Percentiles rank a stretch among this genome's conserved stretches.
Evolutionary conservation across 1,284 basidiomycete species (phyloP).

Genomic region (Tremellales sp.): DNA sequence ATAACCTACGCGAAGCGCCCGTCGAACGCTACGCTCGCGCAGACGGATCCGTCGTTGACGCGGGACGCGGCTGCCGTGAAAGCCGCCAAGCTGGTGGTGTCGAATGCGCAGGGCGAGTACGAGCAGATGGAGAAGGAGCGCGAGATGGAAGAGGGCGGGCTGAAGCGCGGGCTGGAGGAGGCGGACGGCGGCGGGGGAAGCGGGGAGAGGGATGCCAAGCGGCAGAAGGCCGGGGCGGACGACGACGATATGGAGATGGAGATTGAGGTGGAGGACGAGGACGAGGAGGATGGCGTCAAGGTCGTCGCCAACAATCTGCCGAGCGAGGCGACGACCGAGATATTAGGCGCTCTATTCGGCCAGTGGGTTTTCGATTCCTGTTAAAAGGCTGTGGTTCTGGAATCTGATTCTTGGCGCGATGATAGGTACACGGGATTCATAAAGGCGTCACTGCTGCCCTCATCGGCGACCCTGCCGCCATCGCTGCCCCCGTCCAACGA

Average conservation of each 20-base stretch:
- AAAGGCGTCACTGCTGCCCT: conserved; percentile 16
- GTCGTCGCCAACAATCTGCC: too few relatives aligned
- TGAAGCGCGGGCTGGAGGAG: conserved; percentile 59
- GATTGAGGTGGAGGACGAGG: conserved; percentile 48
- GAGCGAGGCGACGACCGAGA: conserved; percentile 35
- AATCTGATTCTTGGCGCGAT: conserved; percentile 3
- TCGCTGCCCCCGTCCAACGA: conserved; percentile 33
- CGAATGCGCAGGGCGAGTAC: conserved; percentile 52
- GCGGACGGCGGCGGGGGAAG: conserved; percentile 53
- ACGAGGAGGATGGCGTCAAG: conserved; percentile 37
- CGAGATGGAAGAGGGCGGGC: conserved; percentile 55
- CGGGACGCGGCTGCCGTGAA: conserved; percentile 53
- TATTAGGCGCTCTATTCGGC: conserved; percentile 32
- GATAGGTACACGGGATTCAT: conserved; percentile 37
- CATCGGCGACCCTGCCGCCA: conserved; percentile 23
- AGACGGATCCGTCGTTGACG: conserved; percentile 57
- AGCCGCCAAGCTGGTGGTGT: conserved; percentile 46
- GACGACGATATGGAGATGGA: conserved; percentile 44
- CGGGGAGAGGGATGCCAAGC: conserved; percentile 32
- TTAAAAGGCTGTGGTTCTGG: too few relatives aligned
- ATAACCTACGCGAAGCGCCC: conserved; percentile 83
- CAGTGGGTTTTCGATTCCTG: too few relatives aligned
- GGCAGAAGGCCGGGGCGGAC: conserved; percentile 29
- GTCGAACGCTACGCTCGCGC: conserved; percentile 69
- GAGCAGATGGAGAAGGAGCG: conserved; percentile 59